Percentiles rank a stretch among this genome's conserved stretches.
These are phyloP conservation scores for Geum urbanum DNA, from an alignment of 306 rosid species.

Conservation along the genomic window DNA sequence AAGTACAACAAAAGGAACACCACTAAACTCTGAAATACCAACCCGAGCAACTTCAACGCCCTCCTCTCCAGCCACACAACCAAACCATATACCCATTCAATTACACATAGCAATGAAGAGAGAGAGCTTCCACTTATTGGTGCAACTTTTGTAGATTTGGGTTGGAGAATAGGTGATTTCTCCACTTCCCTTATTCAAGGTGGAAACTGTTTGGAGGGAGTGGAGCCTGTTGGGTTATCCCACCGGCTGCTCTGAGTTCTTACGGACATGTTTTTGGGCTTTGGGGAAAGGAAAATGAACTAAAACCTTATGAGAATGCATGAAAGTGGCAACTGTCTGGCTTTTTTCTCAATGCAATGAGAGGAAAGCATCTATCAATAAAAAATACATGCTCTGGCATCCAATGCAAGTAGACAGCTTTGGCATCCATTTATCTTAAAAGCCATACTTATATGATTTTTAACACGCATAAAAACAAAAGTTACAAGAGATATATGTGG, in stretches of 20 bases:
- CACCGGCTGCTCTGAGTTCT: neutral
- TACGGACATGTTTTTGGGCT: neutral
- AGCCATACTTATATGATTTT: neutral
- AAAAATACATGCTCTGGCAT: no score
- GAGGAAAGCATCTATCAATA: neutral
- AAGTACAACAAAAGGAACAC: neutral
- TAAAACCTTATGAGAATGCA: neutral
- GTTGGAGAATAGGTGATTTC: neutral
- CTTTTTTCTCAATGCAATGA: neutral
- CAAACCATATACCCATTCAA: neutral
- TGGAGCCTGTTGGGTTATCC: neutral
- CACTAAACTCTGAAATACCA: neutral
- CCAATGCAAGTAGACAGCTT: no score
- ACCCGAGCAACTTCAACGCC: neutral
- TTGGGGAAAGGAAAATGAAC: neutral
- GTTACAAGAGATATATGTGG: neutral
- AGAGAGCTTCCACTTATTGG: neutral
- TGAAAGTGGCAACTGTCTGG: neutral
- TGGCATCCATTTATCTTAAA: no score
- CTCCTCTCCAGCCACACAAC: neutral
- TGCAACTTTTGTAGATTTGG: neutral
- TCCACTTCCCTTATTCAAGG: neutral
- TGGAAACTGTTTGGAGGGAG: neutral
- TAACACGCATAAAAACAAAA: neutral
- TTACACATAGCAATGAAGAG: neutral